Conservation (phyloP, 2,329 filamentous ascomycete species). For the Microascus cirrosus region DNA sequence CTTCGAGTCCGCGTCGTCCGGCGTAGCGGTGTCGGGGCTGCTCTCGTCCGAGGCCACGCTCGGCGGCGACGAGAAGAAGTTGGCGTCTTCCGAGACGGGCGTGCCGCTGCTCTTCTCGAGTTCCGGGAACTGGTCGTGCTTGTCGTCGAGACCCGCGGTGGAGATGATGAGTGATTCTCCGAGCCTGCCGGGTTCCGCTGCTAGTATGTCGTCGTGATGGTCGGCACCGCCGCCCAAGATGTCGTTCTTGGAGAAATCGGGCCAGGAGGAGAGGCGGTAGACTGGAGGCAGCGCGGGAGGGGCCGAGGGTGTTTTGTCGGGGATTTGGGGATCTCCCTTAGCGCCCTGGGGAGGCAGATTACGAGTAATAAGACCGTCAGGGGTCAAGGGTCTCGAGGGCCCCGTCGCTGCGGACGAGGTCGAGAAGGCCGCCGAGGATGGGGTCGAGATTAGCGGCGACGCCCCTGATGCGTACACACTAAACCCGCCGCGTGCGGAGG, state of each 20-base stretch:
- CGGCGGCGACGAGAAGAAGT: not conserved
- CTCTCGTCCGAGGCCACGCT: not conserved
- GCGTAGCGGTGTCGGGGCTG: not conserved
- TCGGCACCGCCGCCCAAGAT: not conserved
- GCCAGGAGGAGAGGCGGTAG: conserved; percentile 3
- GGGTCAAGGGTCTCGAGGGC: conserved; percentile 2
- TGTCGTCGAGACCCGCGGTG: not conserved
- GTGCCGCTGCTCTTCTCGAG: not conserved
- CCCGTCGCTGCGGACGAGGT: not conserved
- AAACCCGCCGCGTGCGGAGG: not conserved
- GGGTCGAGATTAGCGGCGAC: conserved; percentile 1
- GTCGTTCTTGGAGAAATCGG: not conserved
- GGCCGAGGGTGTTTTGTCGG: not conserved
- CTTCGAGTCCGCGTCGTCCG: not conserved
- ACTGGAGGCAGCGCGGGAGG: conserved; percentile 3
- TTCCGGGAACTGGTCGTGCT: not conserved
- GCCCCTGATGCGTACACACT: not conserved
- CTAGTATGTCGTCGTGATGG: not conserved
- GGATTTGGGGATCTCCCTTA: not conserved
- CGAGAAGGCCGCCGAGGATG: conserved; percentile 1
- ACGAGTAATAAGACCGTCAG: not conserved
- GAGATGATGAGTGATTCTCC: not conserved
- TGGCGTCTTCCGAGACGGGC: not conserved
- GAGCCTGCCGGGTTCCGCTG: not conserved
- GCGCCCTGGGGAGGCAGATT: not conserved